Conservation (phyloP, 1,284 basidiomycete genomes). For the Exobasidium rhododendri region DNA sequence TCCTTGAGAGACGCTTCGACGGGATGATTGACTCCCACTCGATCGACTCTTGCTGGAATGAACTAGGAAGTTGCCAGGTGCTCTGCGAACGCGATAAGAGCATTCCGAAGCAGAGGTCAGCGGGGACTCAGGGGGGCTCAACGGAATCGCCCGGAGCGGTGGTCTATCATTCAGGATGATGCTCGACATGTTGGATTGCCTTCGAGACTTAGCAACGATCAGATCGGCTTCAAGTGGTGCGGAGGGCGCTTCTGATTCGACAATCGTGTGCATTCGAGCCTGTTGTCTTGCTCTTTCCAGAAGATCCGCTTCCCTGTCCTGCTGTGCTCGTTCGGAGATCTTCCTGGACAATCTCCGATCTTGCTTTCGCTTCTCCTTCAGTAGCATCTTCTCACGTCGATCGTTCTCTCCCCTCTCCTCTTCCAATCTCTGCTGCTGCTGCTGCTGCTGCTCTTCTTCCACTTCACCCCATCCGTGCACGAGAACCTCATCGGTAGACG, state of each 20-base stretch:
- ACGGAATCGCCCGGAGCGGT: neutral
- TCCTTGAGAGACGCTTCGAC: neutral
- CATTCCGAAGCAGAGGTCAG: constrained; percentile 7
- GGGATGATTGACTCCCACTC: neutral
- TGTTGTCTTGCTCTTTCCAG: neutral
- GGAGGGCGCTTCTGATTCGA: neutral
- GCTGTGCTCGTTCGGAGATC: neutral
- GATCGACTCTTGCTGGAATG: neutral
- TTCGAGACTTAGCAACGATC: neutral
- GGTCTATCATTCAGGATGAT: neutral
- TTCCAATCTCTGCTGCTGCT: too few relatives aligned
- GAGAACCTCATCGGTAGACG: neutral
- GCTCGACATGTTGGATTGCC: neutral
- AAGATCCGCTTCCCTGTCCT: neutral
- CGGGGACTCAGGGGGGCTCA: constrained; percentile 13
- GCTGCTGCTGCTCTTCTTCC: neutral
- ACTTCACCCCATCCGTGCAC: neutral
- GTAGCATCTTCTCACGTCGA: neutral
- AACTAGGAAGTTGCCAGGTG: neutral
- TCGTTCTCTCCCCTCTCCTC: neutral
- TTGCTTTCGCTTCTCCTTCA: constrained; percentile 1
- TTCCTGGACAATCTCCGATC: neutral
- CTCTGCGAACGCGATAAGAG: neutral
- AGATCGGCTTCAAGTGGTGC: neutral
- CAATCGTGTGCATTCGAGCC: neutral